Conservation (phyloP, 1,284 basidiomycete species). For the Leccinum angustisporum region DNA sequence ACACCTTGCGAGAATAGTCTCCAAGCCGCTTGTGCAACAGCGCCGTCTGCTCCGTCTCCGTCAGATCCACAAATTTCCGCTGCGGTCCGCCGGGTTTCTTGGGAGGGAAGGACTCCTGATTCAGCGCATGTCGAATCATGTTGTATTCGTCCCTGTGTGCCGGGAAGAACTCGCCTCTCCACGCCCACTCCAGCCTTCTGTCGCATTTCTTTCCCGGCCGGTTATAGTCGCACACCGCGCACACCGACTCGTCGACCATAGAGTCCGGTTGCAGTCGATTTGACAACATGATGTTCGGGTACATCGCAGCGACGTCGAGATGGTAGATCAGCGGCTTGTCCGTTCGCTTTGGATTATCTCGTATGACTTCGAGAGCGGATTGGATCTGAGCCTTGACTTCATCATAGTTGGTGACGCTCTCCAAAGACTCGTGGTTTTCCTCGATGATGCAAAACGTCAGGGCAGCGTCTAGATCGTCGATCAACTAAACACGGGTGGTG, state of each 20-base stretch:
- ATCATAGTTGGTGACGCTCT: slow-evolving; percentile 93
- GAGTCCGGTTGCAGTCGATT: slow-evolving; percentile 99
- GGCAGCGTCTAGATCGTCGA: slow-evolving; percentile 92
- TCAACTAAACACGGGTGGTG: slow-evolving; percentile 57
- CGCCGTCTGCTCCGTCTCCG: slow-evolving; percentile 86
- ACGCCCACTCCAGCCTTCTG: slow-evolving; percentile 94
- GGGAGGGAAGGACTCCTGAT: slow-evolving; percentile 91
- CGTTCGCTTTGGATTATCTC: slow-evolving; percentile 85
- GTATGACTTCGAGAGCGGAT: slow-evolving; percentile 81
- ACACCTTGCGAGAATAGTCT: slow-evolving; percentile 98
- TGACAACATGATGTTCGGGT: slow-evolving; percentile 99
- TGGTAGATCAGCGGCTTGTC: slow-evolving; percentile 98
- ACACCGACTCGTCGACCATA: slow-evolving; percentile 94
- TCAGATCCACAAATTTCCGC: slow-evolving; percentile 84
- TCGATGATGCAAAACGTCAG: slow-evolving; percentile 88
- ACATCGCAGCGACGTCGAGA: slow-evolving; percentile 99
- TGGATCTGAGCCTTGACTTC: slow-evolving; percentile 86
- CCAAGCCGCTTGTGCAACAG: slow-evolving; percentile 95
- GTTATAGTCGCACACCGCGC: slow-evolving; percentile 99
- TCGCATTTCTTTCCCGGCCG: slow-evolving; percentile 96
- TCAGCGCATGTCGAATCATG: slow-evolving; percentile 97
- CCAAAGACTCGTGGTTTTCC: slow-evolving; percentile 81
- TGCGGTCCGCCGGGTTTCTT: slow-evolving; percentile 72
- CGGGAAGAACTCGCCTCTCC: slow-evolving; percentile 99
- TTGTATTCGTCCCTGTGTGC: slow-evolving; percentile 98